phyloP scores from a whole-genome alignment of 495 filamentous ascomycete genomes.

The Letharia lupina region DNA sequence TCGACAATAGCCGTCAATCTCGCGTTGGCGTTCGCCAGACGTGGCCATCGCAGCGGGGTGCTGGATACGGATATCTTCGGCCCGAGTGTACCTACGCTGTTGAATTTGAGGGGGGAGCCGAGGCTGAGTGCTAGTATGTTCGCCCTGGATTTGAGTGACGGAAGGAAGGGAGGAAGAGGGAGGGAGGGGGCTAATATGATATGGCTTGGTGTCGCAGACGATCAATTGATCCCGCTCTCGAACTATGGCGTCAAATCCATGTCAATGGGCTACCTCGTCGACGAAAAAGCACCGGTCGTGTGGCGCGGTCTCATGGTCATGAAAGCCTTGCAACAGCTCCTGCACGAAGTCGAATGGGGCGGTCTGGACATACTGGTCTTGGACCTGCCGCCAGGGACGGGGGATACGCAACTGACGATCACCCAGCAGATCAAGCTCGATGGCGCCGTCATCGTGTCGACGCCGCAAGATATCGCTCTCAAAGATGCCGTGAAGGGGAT shows the following conservation, averaged over 20 bases:
- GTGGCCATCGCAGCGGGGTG: conserved; percentile 72
- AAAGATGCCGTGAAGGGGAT: conserved; percentile 85
- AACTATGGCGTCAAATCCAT: conserved; percentile 96
- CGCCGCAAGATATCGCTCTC: conserved; percentile 83
- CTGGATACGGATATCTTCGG: conserved; percentile 96
- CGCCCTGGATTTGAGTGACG: not conserved
- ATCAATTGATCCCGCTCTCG: conserved; percentile 78
- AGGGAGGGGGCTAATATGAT: not conserved
- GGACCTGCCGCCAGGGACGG: conserved; percentile 89
- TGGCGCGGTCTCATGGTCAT: conserved; percentile 98
- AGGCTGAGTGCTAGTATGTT: conserved; percentile 51
- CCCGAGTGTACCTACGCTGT: conserved; percentile 83
- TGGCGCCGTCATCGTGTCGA: conserved; percentile 84
- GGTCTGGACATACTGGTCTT: conserved; percentile 75
- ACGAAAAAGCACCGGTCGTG: conserved; percentile 70
- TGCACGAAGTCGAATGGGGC: conserved; percentile 90
- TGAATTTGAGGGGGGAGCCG: conserved; percentile 70
- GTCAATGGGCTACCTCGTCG: conserved; percentile 93
- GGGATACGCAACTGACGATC: conserved; percentile 88
- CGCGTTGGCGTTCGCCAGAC: conserved; percentile 72
- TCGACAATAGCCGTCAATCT: conserved; percentile 90
- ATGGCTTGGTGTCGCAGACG: conserved; percentile 1
- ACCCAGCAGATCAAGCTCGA: conserved; percentile 83
- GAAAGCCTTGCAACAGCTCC: conserved; percentile 90
- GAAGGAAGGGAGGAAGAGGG: not conserved